A percentile compares a stretch with the other conserved stretches of the same genome.
Evolutionary conservation across 2,329 filamentous ascomycete genomes (phyloP).

Genomic region (Cadophora sp.): DNA sequence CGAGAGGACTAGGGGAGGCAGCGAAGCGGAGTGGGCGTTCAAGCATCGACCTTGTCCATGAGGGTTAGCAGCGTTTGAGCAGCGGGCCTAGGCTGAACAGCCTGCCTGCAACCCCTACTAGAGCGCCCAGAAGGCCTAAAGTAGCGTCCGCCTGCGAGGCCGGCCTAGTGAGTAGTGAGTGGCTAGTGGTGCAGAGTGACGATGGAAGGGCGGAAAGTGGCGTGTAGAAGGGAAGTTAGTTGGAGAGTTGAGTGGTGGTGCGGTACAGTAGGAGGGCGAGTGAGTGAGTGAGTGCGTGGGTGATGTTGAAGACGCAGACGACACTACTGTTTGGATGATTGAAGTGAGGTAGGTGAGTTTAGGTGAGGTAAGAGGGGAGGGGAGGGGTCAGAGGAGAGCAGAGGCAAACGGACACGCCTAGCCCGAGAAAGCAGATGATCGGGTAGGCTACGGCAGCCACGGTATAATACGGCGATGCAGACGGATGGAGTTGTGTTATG

Average conservation of each 20-base stretch:
- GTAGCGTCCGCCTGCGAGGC: conserved; percentile 15
- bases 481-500: neutral
- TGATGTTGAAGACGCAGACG: too few species aligned
- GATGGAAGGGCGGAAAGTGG: neutral
- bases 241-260: neutral
- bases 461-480: neutral
- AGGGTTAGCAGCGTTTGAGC: conserved; percentile 6
- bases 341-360: too few species aligned
- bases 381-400: neutral
- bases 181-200: conserved; percentile 6
- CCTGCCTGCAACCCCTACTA: neutral
- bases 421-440: neutral
- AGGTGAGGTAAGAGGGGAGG: too few species aligned
- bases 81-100: neutral
- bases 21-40: conserved; percentile 12
- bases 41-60: conserved; percentile 23
- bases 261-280: neutral
- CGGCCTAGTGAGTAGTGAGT: neutral
- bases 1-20: neutral
- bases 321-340: too few species aligned
- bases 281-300: neutral
- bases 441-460: neutral
- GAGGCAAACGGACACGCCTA: conserved; percentile 12
- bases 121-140: conserved; percentile 7
- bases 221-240: too few species aligned